Conservation (phyloP, 2,329 filamentous ascomycete genomes). For the Magnaporthiopsis rhizophila region DNA sequence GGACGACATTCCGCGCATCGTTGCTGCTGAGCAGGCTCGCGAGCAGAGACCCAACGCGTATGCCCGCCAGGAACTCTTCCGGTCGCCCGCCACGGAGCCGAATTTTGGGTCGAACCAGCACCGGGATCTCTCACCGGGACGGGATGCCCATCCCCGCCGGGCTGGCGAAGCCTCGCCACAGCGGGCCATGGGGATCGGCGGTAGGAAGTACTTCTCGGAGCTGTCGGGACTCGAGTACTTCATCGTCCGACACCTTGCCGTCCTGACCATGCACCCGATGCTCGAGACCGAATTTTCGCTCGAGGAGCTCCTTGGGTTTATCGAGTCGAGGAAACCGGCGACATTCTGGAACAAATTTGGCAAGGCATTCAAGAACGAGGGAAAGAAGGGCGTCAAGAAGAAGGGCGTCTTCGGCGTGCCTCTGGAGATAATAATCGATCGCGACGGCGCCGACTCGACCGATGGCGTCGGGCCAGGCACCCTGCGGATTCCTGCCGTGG, state of each 20-base stretch:
- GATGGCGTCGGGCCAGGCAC: constrained; percentile 91
- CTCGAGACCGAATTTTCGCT: constrained; percentile 86
- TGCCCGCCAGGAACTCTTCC: constrained; percentile 61
- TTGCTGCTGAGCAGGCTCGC: constrained; percentile 88
- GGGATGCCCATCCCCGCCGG: constrained; percentile 41
- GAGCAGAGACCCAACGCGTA: constrained; percentile 79
- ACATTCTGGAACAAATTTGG: constrained; percentile 99
- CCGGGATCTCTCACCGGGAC: constrained; percentile 33
- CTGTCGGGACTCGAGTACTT: constrained; percentile 94
- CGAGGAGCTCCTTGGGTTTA: constrained; percentile 84
- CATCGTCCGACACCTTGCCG: constrained; percentile 90
- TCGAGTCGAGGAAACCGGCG: constrained; percentile 79
- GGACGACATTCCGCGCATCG: constrained; percentile 93
- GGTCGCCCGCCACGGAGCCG: constrained; percentile 48
- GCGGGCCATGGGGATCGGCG: constrained; percentile 27
- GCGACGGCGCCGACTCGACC: constrained; percentile 93
- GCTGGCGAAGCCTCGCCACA: constrained; percentile 44
- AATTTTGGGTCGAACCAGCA: constrained; percentile 59
- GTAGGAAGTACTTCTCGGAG: constrained; percentile 90
- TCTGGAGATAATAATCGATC: constrained; percentile 81
- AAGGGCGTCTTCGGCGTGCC: constrained; percentile 91
- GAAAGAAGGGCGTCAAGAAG: constrained; percentile 70
- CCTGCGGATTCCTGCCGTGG: constrained; percentile 80
- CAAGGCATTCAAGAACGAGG: constrained; percentile 88
- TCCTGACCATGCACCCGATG: constrained; percentile 89